Evolutionary conservation across 495 filamentous ascomycete genomes (phyloP).

Genomic region (Xylaria intraflava): DNA sequence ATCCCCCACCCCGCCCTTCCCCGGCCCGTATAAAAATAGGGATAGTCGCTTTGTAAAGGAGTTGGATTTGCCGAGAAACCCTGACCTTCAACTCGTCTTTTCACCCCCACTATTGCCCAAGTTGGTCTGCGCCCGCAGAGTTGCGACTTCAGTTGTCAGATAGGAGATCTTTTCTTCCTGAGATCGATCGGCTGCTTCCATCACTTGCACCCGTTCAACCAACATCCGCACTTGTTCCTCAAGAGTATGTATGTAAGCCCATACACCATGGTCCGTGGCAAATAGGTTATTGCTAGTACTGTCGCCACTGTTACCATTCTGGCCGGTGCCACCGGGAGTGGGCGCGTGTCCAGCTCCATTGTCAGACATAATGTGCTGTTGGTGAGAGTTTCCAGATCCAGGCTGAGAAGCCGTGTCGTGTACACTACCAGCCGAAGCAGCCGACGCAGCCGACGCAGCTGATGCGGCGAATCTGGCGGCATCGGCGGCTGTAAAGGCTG

Average conservation of each 20-base stretch:
- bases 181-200: constrained; percentile 35
- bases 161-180: constrained; percentile 34
- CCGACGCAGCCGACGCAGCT: constrained; percentile 17
- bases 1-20: no score
- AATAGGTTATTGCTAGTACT: constrained; percentile 40
- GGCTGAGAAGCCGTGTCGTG: constrained; percentile 9
- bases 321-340: constrained; percentile 19
- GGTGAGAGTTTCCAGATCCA: constrained; percentile 17
- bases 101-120: constrained; percentile 12
- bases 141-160: constrained; percentile 31
- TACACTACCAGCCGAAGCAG: constrained; percentile 13
- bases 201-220: constrained; percentile 30
- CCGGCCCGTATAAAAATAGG: no score
- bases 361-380: constrained; percentile 12
- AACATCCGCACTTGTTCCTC: constrained; percentile 42
- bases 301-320: constrained; percentile 26
- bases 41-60: constrained; percentile 5
- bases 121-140: constrained; percentile 28
- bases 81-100: constrained; percentile 13
- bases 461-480: constrained; percentile 35
- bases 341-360: constrained; percentile 15
- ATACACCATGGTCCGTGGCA: constrained; percentile 38
- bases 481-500: constrained; percentile 44
- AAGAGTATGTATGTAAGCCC: constrained; percentile 45
- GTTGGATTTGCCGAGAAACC: background rate